These are phyloP conservation scores for Cokeromyces recurvatus DNA, from an alignment of 371 early-diverging fungal genomes.

Conservation along the genomic window DNA sequence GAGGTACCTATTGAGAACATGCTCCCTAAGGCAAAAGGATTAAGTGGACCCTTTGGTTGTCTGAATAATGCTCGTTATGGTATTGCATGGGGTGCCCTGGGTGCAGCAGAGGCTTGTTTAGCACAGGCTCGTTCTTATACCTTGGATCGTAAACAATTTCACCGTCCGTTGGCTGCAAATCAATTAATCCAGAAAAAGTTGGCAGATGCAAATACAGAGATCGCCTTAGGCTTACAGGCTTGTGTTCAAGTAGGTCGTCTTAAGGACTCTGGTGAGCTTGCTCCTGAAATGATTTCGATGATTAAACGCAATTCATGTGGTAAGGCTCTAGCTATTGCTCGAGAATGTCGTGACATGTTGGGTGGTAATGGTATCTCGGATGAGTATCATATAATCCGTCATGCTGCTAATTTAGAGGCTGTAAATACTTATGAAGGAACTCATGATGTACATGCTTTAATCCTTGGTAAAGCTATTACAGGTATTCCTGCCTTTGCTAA, in stretches of 20 bases:
- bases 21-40: slow-evolving; percentile 83
- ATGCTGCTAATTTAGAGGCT: slow-evolving; percentile 92
- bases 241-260: slow-evolving; percentile 92
- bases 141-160: slow-evolving; percentile 88
- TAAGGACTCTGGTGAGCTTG: slow-evolving; percentile 83
- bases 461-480: slow-evolving; percentile 94
- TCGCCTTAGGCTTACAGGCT: slow-evolving; percentile 87
- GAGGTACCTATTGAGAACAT: slow-evolving; percentile 86
- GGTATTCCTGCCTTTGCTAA: slow-evolving; percentile 78
- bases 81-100: slow-evolving; percentile 96
- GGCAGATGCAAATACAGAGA: slow-evolving; percentile 94
- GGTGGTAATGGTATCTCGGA: slow-evolving; percentile 96
- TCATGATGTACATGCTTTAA: slow-evolving; percentile 93
- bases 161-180: slow-evolving; percentile 90
- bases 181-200: slow-evolving; percentile 97
- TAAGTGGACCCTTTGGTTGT: slow-evolving; percentile 97
- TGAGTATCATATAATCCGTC: slow-evolving; percentile 96
- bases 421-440: slow-evolving; percentile 98
- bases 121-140: slow-evolving; percentile 87
- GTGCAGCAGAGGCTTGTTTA: slow-evolving; percentile 95
- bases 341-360: slow-evolving; percentile 83
- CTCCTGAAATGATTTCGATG: slow-evolving; percentile 95
- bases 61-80: slow-evolving; percentile 97
- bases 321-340: slow-evolving; percentile 91
- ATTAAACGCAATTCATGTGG: slow-evolving; percentile 97